Base-by-base conservation (phyloP, 176 grass and related monocot genomes). In the Panicum miliaceum region DNA sequence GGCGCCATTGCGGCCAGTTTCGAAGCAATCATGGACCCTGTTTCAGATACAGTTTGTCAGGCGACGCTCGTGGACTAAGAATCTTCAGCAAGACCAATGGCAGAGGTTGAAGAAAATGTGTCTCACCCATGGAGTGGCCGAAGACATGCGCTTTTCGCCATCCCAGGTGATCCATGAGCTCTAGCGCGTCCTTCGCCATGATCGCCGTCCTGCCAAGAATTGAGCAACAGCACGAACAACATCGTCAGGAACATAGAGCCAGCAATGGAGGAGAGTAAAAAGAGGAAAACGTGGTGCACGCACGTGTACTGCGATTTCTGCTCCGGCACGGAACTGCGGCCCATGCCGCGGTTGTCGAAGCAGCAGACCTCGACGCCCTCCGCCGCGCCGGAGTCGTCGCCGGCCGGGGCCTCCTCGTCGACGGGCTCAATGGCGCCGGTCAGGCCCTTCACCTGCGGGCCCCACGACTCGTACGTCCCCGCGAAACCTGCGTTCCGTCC, bases 281-380 rank as follows among this genome's bases (percentile, higher is more conserved):
- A 37, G 22, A 52, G 15, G 20, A 9, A 29, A 8, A 3, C 0
- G 57, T 2, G 37, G 13, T 23, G 42, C 16, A 35, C 86, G 62
- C 58, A 96, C 93, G 90, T 96, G 71, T 92, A 96, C 38, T 91
- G 85, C 8, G 90, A 90, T 41, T 80, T 96, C 4, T 82, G 73
- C 3, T 71, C 68, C 52, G 93, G 93, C 57, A 85, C 82, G 41
- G 86, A 96, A 88, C 93, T 96, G 8, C 73, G 83, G 14, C 93
- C 90, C 48, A 96, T 76, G 74, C 90, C 90, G 76, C 93, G 93
- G 82, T 96, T 96, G 88, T 96, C 93, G 75, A 92, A 96, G 88
- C 88, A 96, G 75, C 94, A 96, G 34, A 91, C 87, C 88, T 96
- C 94, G 35, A 91, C 77, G 29, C 88, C 93, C n/a, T 92, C 86